Base-by-base conservation (phyloP, 345 rosid species). In the Moricandia moricandioides region DNA sequence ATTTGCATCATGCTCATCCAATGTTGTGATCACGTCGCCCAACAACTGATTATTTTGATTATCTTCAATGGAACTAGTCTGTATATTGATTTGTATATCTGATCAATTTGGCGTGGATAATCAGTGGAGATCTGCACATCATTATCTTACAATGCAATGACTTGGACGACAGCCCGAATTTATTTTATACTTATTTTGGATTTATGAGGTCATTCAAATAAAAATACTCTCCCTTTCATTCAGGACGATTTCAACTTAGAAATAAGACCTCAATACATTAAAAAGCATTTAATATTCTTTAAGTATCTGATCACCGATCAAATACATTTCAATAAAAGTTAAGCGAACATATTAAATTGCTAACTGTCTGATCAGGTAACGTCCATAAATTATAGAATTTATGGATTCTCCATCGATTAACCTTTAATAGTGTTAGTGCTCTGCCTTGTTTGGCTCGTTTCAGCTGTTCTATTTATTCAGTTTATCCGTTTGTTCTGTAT, bases 21-120 rank as follows among this genome's bases (percentile, higher is more conserved):
- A 65, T 77, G 76, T 77, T 63, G 72, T 71, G 24, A 65, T 71
- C 76, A 77, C 72, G 76, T 77, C 76, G 56, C 33, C 67, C 4
- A 33, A 72, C 67, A 65, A 13, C 71, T 57, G 59, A 64, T 65
- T 65, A 63, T 3, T 70, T 34, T 63, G 2, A 10, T 68, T n/a
- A 13, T 26, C 24, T 52, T 4, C 8, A 7, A 3, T 34, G 65
- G 45, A 34, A 16, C 8, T 33, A 67, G 60, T 67, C 29, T 21
- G 27, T 47, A 57, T 12, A 45, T 13, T 43, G 58, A 67, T 17
- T 31, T 17, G 4, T 67, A 10, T 17, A 10, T 60, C 58, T 57
- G 35, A 35, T 58, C 67, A 31, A 12, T 49, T 61, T 52, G 70
- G 65, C 62, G 59, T 31, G n/a, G 51, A 54, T 40, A 55, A 62